Base-by-base conservation (phyloP, 2,329 filamentous ascomycete genomes). In the Diaporthe citriasiana region DNA sequence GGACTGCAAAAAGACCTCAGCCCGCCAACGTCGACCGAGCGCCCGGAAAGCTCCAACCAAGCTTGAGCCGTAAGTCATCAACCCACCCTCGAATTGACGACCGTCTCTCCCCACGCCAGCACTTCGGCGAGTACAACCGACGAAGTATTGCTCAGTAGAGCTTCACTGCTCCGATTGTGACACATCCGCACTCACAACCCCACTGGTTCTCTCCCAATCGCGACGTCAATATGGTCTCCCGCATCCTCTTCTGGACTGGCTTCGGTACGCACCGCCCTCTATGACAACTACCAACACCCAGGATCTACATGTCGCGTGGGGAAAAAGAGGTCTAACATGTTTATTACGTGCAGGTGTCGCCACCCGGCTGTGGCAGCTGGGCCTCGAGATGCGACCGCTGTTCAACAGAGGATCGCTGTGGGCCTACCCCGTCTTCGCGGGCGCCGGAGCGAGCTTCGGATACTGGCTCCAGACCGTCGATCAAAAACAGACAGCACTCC, bases 381-480 rank as follows among this genome's bases (percentile, higher is more conserved):
- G 96, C 82, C 97, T 99, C 83, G 95, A 99, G 88, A 98, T 97
- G 95, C 95, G 95, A 76, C 97, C 96, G 70, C 93, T 98, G 84
- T 94, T 98, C 89, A 92, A 93, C 86, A 91, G 89, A 81, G 89
- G 93, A 82, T 93, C 93, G 72, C 91, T 98, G 81, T 97, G 95
- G 93, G 95, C 92, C 69, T 99, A 98, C 87, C 97, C 97, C 72
- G 86, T 96, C 79, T 99, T 97, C 85, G 95, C 92, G 74, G 90
- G 90, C 79, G 91, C 95, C 77, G 95, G 95, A 79, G 95, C 93
- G 79, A 94, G 93, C 85, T 98, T 98, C 86, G 97, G 97, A 79
- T 98, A 98, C 89, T 99, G 96, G 95, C 88, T 99, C 79, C 92
- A 95, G 87, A 94, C 94, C 76, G 94, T 98, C 73, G 95, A 98